These are phyloP conservation scores for Carex myosuroides DNA, from an alignment of 176 grass and related monocot species.

Conservation along the genomic window DNA sequence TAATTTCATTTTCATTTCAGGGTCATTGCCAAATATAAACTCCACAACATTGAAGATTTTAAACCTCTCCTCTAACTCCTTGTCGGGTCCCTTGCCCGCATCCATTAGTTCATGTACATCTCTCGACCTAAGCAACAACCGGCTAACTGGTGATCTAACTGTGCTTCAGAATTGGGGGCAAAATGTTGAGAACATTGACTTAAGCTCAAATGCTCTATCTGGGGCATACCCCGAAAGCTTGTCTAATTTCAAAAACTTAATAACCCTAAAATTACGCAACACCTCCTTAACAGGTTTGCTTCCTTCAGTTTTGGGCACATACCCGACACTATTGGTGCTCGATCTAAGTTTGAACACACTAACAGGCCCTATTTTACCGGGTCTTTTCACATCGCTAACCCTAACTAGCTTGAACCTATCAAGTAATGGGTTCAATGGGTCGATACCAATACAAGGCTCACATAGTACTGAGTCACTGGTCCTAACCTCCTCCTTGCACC, in stretches of 20 bases:
- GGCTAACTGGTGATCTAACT: conserved; percentile 52
- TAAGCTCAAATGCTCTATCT: conserved; percentile 81
- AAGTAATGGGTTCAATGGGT: conserved; percentile 66
- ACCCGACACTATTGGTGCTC: conserved; percentile 63
- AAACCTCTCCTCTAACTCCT: conserved; percentile 84
- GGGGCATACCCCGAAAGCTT: conserved; percentile 71
- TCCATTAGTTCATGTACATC: conserved; percentile 45
- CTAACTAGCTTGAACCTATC: conserved; percentile 75
- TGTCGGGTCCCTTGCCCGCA: conserved; percentile 61
- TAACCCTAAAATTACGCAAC: conserved; percentile 64
- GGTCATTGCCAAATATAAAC: conserved; percentile 48
- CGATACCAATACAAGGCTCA: conserved; percentile 62
- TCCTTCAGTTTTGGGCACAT: conserved; percentile 68
- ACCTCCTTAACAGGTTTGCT: conserved; percentile 67
- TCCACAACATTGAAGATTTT: conserved; percentile 80
- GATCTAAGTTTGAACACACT: conserved; percentile 80
- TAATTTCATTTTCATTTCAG: conserved; percentile 45
- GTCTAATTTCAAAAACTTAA: conserved; percentile 67
- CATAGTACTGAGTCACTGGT: conserved; percentile 64
- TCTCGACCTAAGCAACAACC: conserved; percentile 79
- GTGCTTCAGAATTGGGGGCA: conserved; percentile 60
- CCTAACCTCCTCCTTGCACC: conserved; percentile 48
- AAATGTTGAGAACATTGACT: conserved; percentile 59
- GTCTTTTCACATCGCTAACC: conserved; percentile 52
- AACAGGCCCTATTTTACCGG: conserved; percentile 60